Percentiles rank a stretch among this genome's conserved stretches.
Evolutionary conservation across 306 rosid genomes (phyloP).

Genomic region (Ormosia emarginata): DNA sequence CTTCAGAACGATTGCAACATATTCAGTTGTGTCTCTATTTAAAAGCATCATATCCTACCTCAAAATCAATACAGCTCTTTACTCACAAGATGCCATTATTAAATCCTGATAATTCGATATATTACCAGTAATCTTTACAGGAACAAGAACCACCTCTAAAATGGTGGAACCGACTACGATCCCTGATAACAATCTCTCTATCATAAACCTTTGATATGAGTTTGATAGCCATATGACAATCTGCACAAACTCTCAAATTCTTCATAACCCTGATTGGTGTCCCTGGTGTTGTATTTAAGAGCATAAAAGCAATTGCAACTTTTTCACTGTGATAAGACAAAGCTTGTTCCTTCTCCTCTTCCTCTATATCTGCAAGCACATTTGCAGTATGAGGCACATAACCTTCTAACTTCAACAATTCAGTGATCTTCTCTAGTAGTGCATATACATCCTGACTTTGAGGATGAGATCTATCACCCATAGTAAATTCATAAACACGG

Average conservation of each 20-base stretch:
- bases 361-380: constrained; percentile 59
- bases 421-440: constrained; percentile 44
- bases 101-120: constrained; percentile 3
- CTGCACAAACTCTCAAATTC: constrained; percentile 57
- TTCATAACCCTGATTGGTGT: constrained; percentile 53
- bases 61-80: not conserved
- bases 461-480: constrained; percentile 60
- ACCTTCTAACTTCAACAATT: constrained; percentile 51
- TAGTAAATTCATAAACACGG: constrained; percentile 47
- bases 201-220: constrained; percentile 51
- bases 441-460: constrained; percentile 45
- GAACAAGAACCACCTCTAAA: constrained; percentile 54
- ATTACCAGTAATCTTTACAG: constrained; percentile 57
- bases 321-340: constrained; percentile 61
- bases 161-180: constrained; percentile 56
- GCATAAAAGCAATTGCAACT: constrained; percentile 59
- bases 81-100: not conserved
- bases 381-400: constrained; percentile 54
- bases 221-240: constrained; percentile 63
- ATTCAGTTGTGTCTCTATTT: not conserved
- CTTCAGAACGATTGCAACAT: constrained; percentile 1
- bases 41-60: not conserved
- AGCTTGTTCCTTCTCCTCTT: constrained; percentile 64
- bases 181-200: constrained; percentile 53
- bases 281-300: constrained; percentile 48